Evolutionary conservation across 2,329 filamentous ascomycete species (phyloP), one percentile per base, ranked within the genome.

Genomic region (Penicillium sp.): DNA sequence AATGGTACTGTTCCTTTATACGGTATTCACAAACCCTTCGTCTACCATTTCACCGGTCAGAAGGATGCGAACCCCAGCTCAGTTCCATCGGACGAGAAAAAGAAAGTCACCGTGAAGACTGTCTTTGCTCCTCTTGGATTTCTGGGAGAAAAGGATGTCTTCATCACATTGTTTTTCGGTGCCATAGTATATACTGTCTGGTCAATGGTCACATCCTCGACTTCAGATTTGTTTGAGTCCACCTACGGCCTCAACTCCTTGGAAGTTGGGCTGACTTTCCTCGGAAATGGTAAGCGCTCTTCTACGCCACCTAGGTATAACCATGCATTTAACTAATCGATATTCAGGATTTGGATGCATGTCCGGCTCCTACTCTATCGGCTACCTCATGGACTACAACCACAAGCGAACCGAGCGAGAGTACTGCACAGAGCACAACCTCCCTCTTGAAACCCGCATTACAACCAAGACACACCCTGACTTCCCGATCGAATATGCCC

Each of bases 131-230:
- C 78, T 0, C 58, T 80, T 2, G 61, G 59, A 10, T 71, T 78
- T 49, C 66, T 80, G 3, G 54, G 59, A 7, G 74, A 80, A 49
- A 78, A 78, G 52, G 78, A 80, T 45, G 72, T 80, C 12, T 67
- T 78, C 36, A 63, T 73, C 37, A 72, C 70, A 3, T 60, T 80
- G 0, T 60, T 77, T 45, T 80, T 73, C 33, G 75, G 76, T 34
- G 70, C 70, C 9, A 67, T 77, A 5, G 68, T 77, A 1, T 80
- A 79, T 55, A 71, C 76, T 0, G 69, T 77, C 10, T 80, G 76
- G 76, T 76, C 69, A 18, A 80, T 80, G 76, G 71, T 80, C 4
- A 78, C 75, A 2, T 73, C 76, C 1, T 75, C 68, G 10, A 80
- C 76, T 1, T 71, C 74, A 0, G 65, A 66, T 18, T 50, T 69